Evolutionary conservation across 73 alveolate species (phyloP).

Genomic region (Stentor coeruleus): DNA sequence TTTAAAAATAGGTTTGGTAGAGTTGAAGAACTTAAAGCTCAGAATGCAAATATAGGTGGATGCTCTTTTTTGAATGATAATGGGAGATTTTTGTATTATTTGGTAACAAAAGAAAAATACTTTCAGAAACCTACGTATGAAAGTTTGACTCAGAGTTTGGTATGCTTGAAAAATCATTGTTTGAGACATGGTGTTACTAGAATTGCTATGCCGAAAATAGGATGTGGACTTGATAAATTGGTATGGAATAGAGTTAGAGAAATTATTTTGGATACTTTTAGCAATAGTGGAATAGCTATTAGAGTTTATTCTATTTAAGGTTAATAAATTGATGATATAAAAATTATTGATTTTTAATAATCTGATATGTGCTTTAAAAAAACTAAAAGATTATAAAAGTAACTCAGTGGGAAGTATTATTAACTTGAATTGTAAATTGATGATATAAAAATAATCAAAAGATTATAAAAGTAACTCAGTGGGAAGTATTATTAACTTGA

Average conservation of each 20-base stretch:
- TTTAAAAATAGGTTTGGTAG: slow-evolving; percentile 21
- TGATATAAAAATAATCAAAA: no score
- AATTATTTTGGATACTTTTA: background rate
- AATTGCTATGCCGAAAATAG: slow-evolving; percentile 28
- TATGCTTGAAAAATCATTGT: background rate
- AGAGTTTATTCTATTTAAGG: no score
- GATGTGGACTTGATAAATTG: slow-evolving; percentile 32
- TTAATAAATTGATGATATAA: no score
- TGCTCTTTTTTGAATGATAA: background rate
- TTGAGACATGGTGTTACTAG: background rate
- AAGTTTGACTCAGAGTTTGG: background rate
- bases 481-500: no score
- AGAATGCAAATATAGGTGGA: background rate
- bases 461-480: no score
- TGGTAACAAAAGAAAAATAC: slow-evolving; percentile 22
- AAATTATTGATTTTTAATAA: no score
- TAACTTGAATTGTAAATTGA: no score
- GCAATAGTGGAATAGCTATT: no score
- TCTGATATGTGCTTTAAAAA: no score
- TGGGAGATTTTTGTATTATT: background rate
- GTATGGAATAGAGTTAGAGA: background rate
- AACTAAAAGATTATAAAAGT: no score
- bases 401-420: no score
- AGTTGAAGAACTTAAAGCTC: slow-evolving; percentile 14
- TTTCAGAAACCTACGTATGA: slow-evolving; percentile 27